Percentiles rank a stretch among this genome's conserved stretches.
Evolutionary conservation across 371 early-diverging fungal species (phyloP).

Genomic region (Phascolomyces articulosus): DNA sequence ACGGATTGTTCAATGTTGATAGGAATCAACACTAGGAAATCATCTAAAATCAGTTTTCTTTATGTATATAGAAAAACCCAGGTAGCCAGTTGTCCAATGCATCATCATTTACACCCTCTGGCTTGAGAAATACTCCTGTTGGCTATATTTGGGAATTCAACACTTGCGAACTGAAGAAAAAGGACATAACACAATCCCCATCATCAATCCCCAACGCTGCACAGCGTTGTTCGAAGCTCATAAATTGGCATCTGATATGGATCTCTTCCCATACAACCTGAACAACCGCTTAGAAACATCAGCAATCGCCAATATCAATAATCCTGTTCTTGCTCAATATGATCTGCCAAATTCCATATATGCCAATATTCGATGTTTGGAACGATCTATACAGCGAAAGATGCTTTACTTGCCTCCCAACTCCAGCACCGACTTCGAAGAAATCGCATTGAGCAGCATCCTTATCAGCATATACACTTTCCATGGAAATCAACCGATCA

Average conservation of each 20-base stretch:
- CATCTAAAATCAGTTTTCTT: background rate
- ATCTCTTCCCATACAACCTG: background rate
- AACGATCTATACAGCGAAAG: background rate
- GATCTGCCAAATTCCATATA: conserved; percentile 1
- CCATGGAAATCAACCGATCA: conserved; percentile 1
- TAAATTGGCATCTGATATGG: background rate
- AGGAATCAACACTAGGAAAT: conserved; percentile 1
- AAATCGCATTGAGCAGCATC: background rate
- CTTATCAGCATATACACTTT: conserved; percentile 1
- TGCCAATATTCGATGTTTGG: conserved; percentile 1
- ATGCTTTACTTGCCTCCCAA: background rate
- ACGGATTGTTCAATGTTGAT: background rate
- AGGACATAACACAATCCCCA: background rate
- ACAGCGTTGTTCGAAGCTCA: background rate
- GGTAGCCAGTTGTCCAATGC: background rate
- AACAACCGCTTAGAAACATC: background rate
- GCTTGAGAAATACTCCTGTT: background rate
- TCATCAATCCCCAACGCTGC: background rate
- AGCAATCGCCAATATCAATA: background rate
- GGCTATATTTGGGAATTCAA: conserved; percentile 3
- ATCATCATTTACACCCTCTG: conserved; percentile 1
- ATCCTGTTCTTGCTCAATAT: background rate
- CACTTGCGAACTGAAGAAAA: background rate
- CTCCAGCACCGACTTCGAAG: background rate
- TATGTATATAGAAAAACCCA: background rate